phyloP scores from a whole-genome alignment of 2,329 filamentous ascomycete genomes.

The Phoma herbarum region DNA sequence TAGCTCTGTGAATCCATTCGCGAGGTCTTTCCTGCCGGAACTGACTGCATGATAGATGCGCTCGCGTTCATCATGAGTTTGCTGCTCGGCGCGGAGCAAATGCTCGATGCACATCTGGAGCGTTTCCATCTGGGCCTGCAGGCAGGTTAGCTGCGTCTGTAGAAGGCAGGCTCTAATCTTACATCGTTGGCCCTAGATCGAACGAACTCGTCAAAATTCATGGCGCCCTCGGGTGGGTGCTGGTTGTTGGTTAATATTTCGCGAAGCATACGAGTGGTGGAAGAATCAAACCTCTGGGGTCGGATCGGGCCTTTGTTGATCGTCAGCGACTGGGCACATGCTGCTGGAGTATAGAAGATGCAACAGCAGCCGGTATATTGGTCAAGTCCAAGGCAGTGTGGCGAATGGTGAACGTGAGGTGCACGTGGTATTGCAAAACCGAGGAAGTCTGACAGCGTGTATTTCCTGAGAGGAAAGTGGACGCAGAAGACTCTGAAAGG shows the following conservation, averaged over 20 bases:
- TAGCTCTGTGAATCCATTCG: background rate
- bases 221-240: slow-evolving; percentile 4
- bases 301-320: slow-evolving; percentile 6
- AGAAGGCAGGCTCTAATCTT: background rate
- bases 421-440: background rate
- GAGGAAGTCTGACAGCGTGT: background rate
- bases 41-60: background rate
- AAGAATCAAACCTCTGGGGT: background rate
- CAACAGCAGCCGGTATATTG: background rate
- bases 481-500: background rate
- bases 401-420: background rate
- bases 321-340: background rate
- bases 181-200: background rate
- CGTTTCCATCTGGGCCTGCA: slow-evolving; percentile 32
- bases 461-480: background rate
- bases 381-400: background rate
- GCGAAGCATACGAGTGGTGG: background rate
- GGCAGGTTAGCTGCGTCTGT: background rate
- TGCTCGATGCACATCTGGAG: slow-evolving; percentile 46
- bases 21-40: background rate
- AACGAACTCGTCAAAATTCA: slow-evolving; percentile 1
- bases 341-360: background rate
- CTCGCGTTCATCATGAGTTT: background rate
- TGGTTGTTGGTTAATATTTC: background rate
- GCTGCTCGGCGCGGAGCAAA: background rate